phyloP scores from a whole-genome alignment of 2,329 filamentous ascomycete genomes.

The Pestalotiopsis sp. region DNA sequence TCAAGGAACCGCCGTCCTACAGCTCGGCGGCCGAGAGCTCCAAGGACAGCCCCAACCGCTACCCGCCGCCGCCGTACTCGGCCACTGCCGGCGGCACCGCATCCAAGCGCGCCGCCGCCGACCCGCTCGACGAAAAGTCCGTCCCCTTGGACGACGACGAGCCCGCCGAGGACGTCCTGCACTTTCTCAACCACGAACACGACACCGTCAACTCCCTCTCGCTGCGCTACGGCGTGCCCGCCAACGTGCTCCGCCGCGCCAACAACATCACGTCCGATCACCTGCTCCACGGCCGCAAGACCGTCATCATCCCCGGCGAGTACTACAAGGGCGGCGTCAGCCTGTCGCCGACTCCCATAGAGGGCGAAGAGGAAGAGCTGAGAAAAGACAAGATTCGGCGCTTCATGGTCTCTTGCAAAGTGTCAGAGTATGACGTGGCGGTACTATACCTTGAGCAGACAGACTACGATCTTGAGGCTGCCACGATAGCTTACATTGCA shows the following conservation, averaged over 20 bases:
- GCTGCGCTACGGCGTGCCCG: constrained; percentile 69
- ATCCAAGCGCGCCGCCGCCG: neutral
- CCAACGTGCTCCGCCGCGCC: constrained; percentile 58
- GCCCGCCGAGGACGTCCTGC: constrained; percentile 64
- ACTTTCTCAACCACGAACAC: constrained; percentile 70
- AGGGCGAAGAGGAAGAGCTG: constrained; percentile 72
- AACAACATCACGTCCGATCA: constrained; percentile 75
- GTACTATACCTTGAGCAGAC: constrained; percentile 72
- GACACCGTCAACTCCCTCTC: constrained; percentile 70
- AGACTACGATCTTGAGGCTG: constrained; percentile 64
- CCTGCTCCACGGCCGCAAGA: constrained; percentile 67
- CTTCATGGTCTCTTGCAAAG: constrained; percentile 80
- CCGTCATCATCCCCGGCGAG: constrained; percentile 69
- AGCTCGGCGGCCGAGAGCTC: constrained; percentile 34
- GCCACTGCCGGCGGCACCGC: constrained; percentile 13
- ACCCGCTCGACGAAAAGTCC: constrained; percentile 29
- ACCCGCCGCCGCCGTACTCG: constrained; percentile 42
- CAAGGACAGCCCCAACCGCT: constrained; percentile 21
- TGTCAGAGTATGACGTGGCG: constrained; percentile 74
- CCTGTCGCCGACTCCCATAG: constrained; percentile 69
- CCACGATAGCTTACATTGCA: constrained; percentile 63
- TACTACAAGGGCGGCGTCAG: constrained; percentile 68
- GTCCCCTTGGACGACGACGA: constrained; percentile 27
- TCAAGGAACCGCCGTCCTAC: constrained; percentile 71
- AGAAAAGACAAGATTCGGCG: constrained; percentile 70